Conservation (phyloP, 805 yeast genomes). For the Ogataea nakhonphanomensis region DNA sequence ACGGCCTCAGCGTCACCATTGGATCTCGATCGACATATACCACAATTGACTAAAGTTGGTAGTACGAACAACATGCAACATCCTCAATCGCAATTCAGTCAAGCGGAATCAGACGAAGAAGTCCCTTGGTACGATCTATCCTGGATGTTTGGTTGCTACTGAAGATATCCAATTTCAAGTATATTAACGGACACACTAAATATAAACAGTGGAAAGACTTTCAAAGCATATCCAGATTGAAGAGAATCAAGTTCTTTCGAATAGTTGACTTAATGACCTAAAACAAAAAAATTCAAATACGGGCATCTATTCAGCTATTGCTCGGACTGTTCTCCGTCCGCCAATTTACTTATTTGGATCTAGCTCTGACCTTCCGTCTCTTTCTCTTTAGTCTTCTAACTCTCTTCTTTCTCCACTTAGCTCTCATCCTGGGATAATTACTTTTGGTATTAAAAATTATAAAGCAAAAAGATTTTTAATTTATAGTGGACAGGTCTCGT, state of each 20-base stretch:
- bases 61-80: not conserved
- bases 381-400: constrained; percentile 99
- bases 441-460: constrained; percentile 9
- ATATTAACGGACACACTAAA: constrained; percentile 18
- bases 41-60: constrained; percentile 7
- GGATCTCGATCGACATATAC: constrained; percentile 17
- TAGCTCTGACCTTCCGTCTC: constrained; percentile 99
- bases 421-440: constrained; percentile 57
- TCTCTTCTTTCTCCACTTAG: constrained; percentile 99
- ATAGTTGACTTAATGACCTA: constrained; percentile 2
- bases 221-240: constrained; percentile 9
- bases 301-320: constrained; percentile 5
- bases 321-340: constrained; percentile 13
- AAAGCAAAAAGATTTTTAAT: constrained; percentile 7
- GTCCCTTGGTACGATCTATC: constrained; percentile 12
- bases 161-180: constrained; percentile 12
- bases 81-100: not conserved
- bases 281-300: constrained; percentile 1
- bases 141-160: constrained; percentile 20
- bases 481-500: constrained; percentile 9
- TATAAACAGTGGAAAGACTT: constrained; percentile 13
- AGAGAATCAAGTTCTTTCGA: constrained; percentile 5
- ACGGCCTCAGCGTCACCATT: constrained; percentile 16
- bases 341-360: constrained; percentile 79
- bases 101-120: constrained; percentile 4